phyloP scores from a whole-genome alignment of 148 eudicot species.

The Fagopyrum esculentum region DNA sequence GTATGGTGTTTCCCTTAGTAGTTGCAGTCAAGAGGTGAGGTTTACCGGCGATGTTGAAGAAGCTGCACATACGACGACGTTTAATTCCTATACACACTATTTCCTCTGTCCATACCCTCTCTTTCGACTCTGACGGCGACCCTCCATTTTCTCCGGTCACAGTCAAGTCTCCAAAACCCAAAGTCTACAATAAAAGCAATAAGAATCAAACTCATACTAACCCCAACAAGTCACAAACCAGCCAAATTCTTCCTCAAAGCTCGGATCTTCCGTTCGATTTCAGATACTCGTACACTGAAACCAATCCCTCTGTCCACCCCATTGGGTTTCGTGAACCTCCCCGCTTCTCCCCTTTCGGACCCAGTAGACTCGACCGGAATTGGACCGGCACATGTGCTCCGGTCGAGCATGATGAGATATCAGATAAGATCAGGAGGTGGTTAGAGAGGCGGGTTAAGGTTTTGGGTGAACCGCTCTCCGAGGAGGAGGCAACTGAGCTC shows the following conservation, averaged over 20 bases:
- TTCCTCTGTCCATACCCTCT: constrained; percentile 17
- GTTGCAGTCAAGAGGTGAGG: no score
- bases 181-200: not conserved
- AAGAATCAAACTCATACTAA: constrained; percentile 11
- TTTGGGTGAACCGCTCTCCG: constrained; percentile 53
- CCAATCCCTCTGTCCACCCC: constrained; percentile 40
- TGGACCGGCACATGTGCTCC: constrained; percentile 91
- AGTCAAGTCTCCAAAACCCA: constrained; percentile 24
- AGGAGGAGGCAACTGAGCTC: constrained; percentile 53
- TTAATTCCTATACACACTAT: constrained; percentile 13
- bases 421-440: constrained; percentile 22
- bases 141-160: constrained; percentile 64
- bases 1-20: no score
- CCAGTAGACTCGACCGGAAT: constrained; percentile 75
- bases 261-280: constrained; percentile 83
- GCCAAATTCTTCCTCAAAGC: constrained; percentile 18
- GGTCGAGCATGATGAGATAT: constrained; percentile 16
- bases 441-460: constrained; percentile 32
- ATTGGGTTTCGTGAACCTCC: constrained; percentile 87
- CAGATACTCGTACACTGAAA: constrained; percentile 77
- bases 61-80: constrained; percentile 33
- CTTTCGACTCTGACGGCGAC: constrained; percentile 45
- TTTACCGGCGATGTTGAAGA: not conserved
- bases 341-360: constrained; percentile 82
- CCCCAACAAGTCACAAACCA: constrained; percentile 13